phyloP scores from a whole-genome alignment of 75 land plant genomes.

The Cunninghamia lanceolata region DNA sequence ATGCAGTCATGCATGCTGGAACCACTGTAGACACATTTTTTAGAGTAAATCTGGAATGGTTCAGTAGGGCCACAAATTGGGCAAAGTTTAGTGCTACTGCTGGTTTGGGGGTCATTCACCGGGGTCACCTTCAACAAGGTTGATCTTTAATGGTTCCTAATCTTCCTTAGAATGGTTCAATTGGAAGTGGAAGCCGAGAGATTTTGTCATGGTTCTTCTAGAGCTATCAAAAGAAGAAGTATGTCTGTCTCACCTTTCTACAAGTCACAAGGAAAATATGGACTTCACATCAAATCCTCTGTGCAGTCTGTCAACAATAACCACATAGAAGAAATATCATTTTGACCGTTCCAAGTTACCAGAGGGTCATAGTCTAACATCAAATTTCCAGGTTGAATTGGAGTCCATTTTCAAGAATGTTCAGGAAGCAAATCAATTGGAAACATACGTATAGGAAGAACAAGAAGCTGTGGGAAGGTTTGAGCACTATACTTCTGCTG shows the following conservation, averaged over 20 bases:
- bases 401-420: background rate
- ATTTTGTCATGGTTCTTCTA: slow-evolving; percentile 2
- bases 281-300: slow-evolving; percentile 12
- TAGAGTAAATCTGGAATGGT: too few species aligned
- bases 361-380: background rate
- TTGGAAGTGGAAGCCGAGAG: background rate
- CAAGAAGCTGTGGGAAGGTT: background rate
- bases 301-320: slow-evolving; percentile 8
- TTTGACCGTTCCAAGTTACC: background rate
- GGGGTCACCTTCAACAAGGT: too few species aligned
- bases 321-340: background rate
- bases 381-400: background rate
- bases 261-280: slow-evolving; percentile 21
- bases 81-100: too few species aligned
- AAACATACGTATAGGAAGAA: background rate
- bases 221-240: slow-evolving; percentile 45
- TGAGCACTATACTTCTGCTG: background rate
- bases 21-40: too few species aligned
- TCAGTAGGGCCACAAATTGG: too few species aligned
- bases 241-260: slow-evolving; percentile 82
- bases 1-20: too few species aligned
- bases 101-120: too few species aligned
- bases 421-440: background rate
- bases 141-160: too few species aligned
- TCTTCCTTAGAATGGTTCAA: too few species aligned